Evolutionary conservation across 306 rosid genomes (phyloP).

Genomic region (Pterocarpus santalinus): DNA sequence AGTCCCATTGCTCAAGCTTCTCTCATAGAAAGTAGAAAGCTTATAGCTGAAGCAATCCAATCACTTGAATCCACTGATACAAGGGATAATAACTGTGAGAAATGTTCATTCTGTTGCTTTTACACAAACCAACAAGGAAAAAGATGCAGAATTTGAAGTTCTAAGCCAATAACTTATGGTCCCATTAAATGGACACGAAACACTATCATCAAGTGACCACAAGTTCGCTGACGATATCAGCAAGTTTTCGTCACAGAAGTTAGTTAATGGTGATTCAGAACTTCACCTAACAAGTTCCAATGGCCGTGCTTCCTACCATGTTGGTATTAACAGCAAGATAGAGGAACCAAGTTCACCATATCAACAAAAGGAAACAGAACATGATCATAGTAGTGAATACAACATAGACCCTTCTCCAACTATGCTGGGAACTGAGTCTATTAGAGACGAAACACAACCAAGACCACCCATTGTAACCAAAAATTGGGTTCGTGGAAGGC

Average conservation of each 20-base stretch:
- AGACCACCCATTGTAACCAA: slow-evolving; percentile 49
- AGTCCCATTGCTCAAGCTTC: slow-evolving; percentile 80
- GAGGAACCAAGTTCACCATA: neutral
- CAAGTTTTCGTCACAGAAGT: slow-evolving; percentile 47
- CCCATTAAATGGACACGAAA: slow-evolving; percentile 59
- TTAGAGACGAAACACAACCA: slow-evolving; percentile 42
- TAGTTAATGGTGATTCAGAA: slow-evolving; percentile 50
- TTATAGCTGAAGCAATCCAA: slow-evolving; percentile 78
- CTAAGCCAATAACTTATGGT: slow-evolving; percentile 33
- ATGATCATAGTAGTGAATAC: slow-evolving; percentile 39
- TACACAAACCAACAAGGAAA: slow-evolving; percentile 30
- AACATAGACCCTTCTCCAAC: slow-evolving; percentile 46
- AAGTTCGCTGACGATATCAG: slow-evolving; percentile 47
- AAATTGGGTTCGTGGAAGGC: slow-evolving; percentile 79
- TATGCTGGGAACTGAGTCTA: slow-evolving; percentile 40
- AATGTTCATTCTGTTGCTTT: slow-evolving; percentile 38
- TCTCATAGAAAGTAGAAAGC: slow-evolving; percentile 73
- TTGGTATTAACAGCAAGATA: neutral
- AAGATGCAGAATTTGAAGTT: slow-evolving; percentile 27
- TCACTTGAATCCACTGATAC: slow-evolving; percentile 66
- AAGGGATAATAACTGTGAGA: slow-evolving; percentile 36
- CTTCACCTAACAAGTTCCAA: slow-evolving; percentile 43
- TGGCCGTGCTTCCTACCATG: slow-evolving; percentile 23
- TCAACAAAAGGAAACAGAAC: slow-evolving; percentile 33
- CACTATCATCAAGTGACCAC: slow-evolving; percentile 40